Evolutionary conservation across 2,329 filamentous ascomycete species (phyloP).

Genomic region (Ustulina deusta): DNA sequence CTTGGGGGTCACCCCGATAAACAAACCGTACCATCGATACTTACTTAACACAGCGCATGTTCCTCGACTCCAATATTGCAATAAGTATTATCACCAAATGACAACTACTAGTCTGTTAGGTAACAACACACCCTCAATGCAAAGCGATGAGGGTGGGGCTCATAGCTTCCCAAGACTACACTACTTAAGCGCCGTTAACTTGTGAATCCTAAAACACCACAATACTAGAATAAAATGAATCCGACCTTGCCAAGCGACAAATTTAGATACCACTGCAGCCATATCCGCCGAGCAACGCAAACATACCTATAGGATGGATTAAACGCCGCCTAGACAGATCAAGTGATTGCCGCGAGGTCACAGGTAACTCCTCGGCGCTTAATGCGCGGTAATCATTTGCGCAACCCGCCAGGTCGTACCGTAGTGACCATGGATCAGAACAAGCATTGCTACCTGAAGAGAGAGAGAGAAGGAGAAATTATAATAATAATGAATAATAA

Average conservation of each 20-base stretch:
- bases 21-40: neutral
- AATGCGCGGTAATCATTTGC: conserved; percentile 34
- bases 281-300: neutral
- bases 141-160: neutral
- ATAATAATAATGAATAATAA: no score
- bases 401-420: conserved; percentile 14
- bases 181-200: neutral
- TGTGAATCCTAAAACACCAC: neutral
- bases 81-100: neutral
- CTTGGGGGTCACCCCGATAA: no score
- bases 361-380: conserved; percentile 31
- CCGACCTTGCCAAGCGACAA: neutral
- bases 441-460: conserved; percentile 9
- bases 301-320: conserved; percentile 1
- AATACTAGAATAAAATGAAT: neutral
- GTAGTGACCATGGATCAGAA: conserved; percentile 4
- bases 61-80: neutral
- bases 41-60: neutral
- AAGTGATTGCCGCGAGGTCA: conserved; percentile 22
- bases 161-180: neutral
- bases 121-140: neutral
- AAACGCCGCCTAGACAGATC: neutral
- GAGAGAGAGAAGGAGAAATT: no score
- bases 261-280: neutral
- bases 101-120: no score